These are phyloP conservation scores for Aspergillus kassunensis DNA, from an alignment of 495 filamentous ascomycete species.

Conservation along the genomic window DNA sequence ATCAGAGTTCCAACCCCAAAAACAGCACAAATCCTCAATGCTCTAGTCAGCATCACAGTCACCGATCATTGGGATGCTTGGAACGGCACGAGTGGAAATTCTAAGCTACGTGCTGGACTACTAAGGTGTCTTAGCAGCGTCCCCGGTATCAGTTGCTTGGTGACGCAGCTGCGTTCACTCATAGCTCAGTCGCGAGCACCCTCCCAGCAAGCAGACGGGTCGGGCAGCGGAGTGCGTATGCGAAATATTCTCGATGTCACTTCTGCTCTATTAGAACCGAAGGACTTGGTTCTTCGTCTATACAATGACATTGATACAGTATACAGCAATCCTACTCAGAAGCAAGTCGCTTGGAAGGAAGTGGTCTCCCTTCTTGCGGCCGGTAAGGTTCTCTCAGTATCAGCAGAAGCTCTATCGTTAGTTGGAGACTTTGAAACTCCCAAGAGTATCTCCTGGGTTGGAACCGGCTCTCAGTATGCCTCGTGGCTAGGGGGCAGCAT, in stretches of 20 bases:
- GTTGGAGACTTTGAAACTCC: constrained; percentile 27
- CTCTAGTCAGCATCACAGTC: constrained; percentile 63
- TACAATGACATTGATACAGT: constrained; percentile 43
- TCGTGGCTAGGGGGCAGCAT: constrained; percentile 77
- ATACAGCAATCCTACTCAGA: constrained; percentile 30
- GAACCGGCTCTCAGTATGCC: constrained; percentile 59
- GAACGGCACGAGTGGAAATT: constrained; percentile 23
- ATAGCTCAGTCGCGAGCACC: constrained; percentile 32
- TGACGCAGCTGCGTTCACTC: constrained; percentile 56
- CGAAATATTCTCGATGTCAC: constrained; percentile 42
- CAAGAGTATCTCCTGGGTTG: constrained; percentile 55
- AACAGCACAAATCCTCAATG: constrained; percentile 65
- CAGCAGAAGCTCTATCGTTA: constrained; percentile 70
- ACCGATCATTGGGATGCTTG: constrained; percentile 72
- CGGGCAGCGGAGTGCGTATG: constrained; percentile 26
- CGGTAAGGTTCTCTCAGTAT: constrained; percentile 65
- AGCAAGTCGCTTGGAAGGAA: constrained; percentile 62
- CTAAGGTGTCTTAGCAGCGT: constrained; percentile 67
- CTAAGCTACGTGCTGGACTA: constrained; percentile 43
- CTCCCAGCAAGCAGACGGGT: constrained; percentile 26
- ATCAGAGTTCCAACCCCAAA: constrained; percentile 60
- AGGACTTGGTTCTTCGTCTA: constrained; percentile 50
- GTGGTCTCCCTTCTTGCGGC: constrained; percentile 60
- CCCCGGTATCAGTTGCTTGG: constrained; percentile 65
- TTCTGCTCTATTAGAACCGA: constrained; percentile 52